Base-by-base conservation (phyloP, 1,284 basidiomycete species). In the Microstroma glucosiphilum region DNA sequence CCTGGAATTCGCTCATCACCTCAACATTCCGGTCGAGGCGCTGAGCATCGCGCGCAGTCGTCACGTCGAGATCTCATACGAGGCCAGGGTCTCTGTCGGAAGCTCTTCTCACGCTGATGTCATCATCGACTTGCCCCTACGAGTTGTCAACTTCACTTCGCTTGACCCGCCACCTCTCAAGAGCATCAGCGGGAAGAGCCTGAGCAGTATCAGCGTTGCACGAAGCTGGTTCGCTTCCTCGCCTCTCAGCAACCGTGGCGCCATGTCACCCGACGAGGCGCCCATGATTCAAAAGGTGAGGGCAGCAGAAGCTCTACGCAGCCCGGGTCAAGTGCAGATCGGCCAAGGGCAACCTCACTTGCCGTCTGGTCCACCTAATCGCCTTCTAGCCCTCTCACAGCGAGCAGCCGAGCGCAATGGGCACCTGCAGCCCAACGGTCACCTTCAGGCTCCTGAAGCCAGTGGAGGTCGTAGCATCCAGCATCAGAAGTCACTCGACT, bases 1-100 rank as follows among this genome's bases (percentile, higher is more conserved):
- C 15, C 62, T 75, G 11, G 70, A 78, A 42, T 73, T 76, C 25
- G 68, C 70, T 9, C 76, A 79, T 53, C 71, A 72, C 49, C 68
- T 78, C 65, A 59, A 63, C 2, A 63, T 79, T 15, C 77, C 77
- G 88, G 76, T 84, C 15, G 88, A 91, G 63, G 85, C 88, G 7
- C 79, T 96, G 40, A 86, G 89, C 0, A 84, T 94, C 46, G 74
- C 84, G n/a, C 85, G 89, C 40, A 86, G 87, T 40, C 83, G 87
- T 42, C 83, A 93, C 15, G 79, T 96, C 43, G 90, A 93, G 76
- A 87, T 96, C 48, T 83, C 86, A 59, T 92, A 93, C 76, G 82
- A 83, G 4, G 81, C 96, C 65, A 87, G 86, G 59, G 85, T 92
- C 25, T 86, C 86, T 1, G 81, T 90, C 56, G 86, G 86, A 69